Percentiles rank a stretch among this genome's conserved stretches.
phyloP scores from a whole-genome alignment of 108 stramenopile species.

The Schizochytrium sp. region DNA sequence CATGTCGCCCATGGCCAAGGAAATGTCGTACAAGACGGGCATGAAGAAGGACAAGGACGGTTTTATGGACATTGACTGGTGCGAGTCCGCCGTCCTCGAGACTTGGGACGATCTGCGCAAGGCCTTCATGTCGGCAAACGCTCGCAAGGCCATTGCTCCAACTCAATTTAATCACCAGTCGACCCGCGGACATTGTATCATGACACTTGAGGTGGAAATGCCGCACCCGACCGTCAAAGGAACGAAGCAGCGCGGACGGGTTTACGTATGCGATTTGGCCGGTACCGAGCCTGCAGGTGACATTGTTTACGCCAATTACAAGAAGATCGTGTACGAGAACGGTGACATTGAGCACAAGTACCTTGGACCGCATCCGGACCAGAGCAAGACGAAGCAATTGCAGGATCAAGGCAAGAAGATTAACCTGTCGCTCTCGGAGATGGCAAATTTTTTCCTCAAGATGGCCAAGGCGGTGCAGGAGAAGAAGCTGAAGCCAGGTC shows the following conservation, averaged over 20 bases:
- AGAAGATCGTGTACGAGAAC: conserved; percentile 44
- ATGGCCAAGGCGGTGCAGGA: conserved; percentile 52
- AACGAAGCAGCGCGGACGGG: conserved; percentile 46
- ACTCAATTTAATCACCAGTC: conserved; percentile 52
- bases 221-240: conserved; percentile 38
- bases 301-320: conserved; percentile 51
- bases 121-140: conserved; percentile 44
- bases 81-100: conserved; percentile 42
- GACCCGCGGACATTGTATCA: conserved; percentile 58
- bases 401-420: conserved; percentile 62
- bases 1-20: conserved; percentile 49
- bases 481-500: conserved; percentile 55
- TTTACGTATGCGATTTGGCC: conserved; percentile 56
- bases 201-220: conserved; percentile 56
- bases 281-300: conserved; percentile 59
- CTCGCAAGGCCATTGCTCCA: conserved; percentile 50
- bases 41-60: conserved; percentile 58
- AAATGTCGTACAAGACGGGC: conserved; percentile 53
- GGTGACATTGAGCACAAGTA: conserved; percentile 49
- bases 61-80: conserved; percentile 64
- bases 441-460: conserved; percentile 63
- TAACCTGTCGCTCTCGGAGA: conserved; percentile 56
- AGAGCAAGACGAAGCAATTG: conserved; percentile 52
- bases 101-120: conserved; percentile 51
- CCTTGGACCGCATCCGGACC: conserved; percentile 49